Evolutionary conservation across 768 basidiomycete genomes (phyloP).

Genomic region (Rickenella mellea): DNA sequence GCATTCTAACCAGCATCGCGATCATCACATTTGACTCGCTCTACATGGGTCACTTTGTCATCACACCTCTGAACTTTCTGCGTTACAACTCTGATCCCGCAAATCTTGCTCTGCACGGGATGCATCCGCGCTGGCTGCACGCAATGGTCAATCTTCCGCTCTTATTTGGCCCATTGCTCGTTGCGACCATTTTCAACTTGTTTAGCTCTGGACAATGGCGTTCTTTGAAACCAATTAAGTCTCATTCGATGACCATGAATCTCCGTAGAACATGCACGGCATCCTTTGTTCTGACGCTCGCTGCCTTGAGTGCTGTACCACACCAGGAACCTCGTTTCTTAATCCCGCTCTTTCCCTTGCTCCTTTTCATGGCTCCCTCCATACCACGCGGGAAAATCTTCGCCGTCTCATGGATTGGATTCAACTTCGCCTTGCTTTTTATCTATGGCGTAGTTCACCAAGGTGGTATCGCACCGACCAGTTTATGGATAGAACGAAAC

Average conservation of each 20-base stretch:
- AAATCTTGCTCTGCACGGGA: constrained; percentile 28
- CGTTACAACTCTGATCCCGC: constrained; percentile 25
- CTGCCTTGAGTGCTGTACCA: constrained; percentile 23
- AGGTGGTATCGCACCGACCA: constrained; percentile 33
- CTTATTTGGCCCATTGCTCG: constrained; percentile 25
- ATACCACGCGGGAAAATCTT: constrained; percentile 15
- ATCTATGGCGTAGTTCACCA: constrained; percentile 30
- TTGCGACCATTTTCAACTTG: constrained; percentile 7
- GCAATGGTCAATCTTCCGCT: constrained; percentile 29
- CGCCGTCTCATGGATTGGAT: constrained; percentile 17
- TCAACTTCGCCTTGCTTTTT: constrained; percentile 19
- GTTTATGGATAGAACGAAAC: too few species aligned
- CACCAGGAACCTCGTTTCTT: constrained; percentile 33
- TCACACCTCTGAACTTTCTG: constrained; percentile 29
- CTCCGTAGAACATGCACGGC: too few species aligned
- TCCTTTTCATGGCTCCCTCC: constrained; percentile 21
- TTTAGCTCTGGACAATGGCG: constrained; percentile 3
- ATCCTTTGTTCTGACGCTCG: constrained; percentile 20
- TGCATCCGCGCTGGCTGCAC: constrained; percentile 32
- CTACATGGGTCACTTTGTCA: constrained; percentile 22
- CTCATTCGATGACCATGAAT: constrained; percentile 18
- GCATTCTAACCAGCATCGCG: constrained; percentile 5
- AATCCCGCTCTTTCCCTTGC: constrained; percentile 23
- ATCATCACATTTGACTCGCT: constrained; percentile 20
- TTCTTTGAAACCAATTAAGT: not conserved